These are phyloP conservation scores for Calocera cornea DNA, from an alignment of 768 basidiomycete species.

Conservation along the genomic window DNA sequence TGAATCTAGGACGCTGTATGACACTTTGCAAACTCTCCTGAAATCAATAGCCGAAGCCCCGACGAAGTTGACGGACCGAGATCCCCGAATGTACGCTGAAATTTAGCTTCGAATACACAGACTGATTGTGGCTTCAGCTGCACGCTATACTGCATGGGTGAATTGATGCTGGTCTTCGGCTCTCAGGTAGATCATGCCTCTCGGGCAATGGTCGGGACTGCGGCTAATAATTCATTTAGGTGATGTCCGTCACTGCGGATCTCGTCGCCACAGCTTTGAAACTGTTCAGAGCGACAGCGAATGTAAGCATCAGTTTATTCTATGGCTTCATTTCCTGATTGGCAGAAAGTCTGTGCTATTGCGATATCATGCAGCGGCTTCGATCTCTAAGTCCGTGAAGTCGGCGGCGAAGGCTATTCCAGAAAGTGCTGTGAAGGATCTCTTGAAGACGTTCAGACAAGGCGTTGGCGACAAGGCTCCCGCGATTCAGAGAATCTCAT, in stretches of 20 bases:
- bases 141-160: slow-evolving; percentile 74
- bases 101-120: neutral
- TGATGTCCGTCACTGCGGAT: slow-evolving; percentile 93
- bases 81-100: slow-evolving; percentile 48
- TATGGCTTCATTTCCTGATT: slow-evolving; percentile 6
- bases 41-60: slow-evolving; percentile 50
- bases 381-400: slow-evolving; percentile 64
- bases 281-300: slow-evolving; percentile 51
- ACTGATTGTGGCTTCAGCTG: slow-evolving; percentile 36
- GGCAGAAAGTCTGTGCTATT: slow-evolving; percentile 54
- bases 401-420: slow-evolving; percentile 74
- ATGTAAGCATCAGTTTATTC: slow-evolving; percentile 33
- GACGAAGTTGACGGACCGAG: slow-evolving; percentile 49
- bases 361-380: slow-evolving; percentile 62
- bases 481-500: slow-evolving; percentile 70
- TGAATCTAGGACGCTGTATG: slow-evolving; percentile 75
- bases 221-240: slow-evolving; percentile 31
- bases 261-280: slow-evolving; percentile 53
- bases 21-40: slow-evolving; percentile 65
- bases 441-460: slow-evolving; percentile 67
- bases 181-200: slow-evolving; percentile 78
- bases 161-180: slow-evolving; percentile 74
- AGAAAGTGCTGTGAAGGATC: slow-evolving; percentile 63
- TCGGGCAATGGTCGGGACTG: no score
- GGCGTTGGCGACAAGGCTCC: slow-evolving; percentile 70